Evolutionary conservation across 495 filamentous ascomycete genomes (phyloP).

Genomic region (Staphylotrichum tortipilum): DNA sequence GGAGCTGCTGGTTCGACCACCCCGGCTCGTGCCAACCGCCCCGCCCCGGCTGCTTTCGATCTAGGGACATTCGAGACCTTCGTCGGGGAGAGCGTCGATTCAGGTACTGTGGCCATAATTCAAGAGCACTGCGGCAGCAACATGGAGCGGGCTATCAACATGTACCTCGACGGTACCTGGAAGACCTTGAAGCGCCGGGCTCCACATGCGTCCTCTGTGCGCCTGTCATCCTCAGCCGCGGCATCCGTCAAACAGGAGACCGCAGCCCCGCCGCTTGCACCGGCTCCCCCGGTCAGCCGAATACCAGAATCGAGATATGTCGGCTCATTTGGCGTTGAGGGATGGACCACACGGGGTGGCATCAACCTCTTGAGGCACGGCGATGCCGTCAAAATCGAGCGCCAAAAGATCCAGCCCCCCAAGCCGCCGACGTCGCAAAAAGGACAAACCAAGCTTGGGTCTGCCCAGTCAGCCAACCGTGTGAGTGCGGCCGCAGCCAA

Average conservation of each 20-base stretch:
- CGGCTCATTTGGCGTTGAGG: slow-evolving; percentile 84
- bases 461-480: slow-evolving; percentile 21
- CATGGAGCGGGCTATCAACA: slow-evolving; percentile 63
- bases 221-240: slow-evolving; percentile 8
- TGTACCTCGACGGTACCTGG: slow-evolving; percentile 94
- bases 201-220: slow-evolving; percentile 11
- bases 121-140: slow-evolving; percentile 51
- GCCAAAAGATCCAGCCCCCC: slow-evolving; percentile 61
- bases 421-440: slow-evolving; percentile 45
- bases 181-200: slow-evolving; percentile 40
- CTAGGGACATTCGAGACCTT: slow-evolving; percentile 58
- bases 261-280: not conserved
- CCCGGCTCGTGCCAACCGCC: not conserved
- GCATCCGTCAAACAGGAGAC: slow-evolving; percentile 4
- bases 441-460: slow-evolving; percentile 32
- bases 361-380: slow-evolving; percentile 61
- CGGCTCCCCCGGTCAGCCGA: not conserved
- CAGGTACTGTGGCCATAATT: slow-evolving; percentile 43
- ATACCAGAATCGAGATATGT: slow-evolving; percentile 68
- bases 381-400: slow-evolving; percentile 75
- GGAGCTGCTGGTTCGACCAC: too few relatives aligned
- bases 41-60: slow-evolving; percentile 47
- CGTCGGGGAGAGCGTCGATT: slow-evolving; percentile 55
- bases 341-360: slow-evolving; percentile 88
- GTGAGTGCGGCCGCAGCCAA: slow-evolving; percentile 41